Evolutionary conservation across 257 asterid genomes (phyloP).

Genomic region (Mitragyna speciosa): DNA sequence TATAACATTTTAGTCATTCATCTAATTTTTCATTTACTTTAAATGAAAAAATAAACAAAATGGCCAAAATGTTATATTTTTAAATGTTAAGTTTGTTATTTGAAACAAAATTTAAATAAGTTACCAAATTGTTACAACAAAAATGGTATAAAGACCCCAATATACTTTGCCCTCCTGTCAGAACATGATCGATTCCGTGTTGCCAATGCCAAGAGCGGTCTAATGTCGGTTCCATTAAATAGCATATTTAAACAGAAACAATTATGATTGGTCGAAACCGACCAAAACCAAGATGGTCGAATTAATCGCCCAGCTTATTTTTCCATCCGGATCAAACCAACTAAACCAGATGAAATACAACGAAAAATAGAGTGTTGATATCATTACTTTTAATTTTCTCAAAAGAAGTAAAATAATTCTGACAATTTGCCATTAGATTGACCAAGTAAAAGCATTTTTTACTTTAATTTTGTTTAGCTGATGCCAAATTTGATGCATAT

Average conservation of each 20-base stretch:
- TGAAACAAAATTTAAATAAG: no score
- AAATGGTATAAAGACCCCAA: no score
- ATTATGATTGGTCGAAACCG: background rate
- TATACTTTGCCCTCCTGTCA: no score
- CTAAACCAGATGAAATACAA: background rate
- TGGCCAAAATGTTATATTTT: no score
- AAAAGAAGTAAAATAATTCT: background rate
- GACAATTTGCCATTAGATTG: background rate
- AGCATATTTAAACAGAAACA: background rate
- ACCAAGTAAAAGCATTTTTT: no score
- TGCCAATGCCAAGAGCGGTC: background rate
- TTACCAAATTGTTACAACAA: no score
- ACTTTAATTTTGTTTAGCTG: no score
- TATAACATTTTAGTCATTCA: no score
- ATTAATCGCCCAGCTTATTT: background rate
- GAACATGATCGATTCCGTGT: background rate
- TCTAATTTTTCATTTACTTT: no score
- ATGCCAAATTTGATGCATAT: no score
- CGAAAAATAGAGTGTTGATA: background rate
- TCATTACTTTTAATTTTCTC: background rate
- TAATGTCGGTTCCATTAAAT: background rate
- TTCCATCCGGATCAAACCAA: background rate
- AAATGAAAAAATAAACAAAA: no score
- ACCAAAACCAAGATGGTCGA: background rate
- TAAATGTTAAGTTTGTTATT: no score